Base-by-base conservation (phyloP, 2,329 filamentous ascomycete genomes). In the Corniculantispora saksenae region DNA sequence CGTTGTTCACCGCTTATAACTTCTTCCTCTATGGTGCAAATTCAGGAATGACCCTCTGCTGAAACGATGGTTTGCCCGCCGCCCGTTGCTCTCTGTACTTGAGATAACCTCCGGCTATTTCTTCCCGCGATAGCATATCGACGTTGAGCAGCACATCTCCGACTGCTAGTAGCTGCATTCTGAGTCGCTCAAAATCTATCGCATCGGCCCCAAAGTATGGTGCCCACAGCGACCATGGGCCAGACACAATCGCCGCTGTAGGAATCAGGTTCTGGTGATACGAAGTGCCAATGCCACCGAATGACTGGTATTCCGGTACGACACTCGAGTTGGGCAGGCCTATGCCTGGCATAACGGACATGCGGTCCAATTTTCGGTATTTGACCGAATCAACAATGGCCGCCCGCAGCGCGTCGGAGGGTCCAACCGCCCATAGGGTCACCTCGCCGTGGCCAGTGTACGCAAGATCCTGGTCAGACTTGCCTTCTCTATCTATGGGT, bases 151-250 rank as follows among this genome's bases (percentile, higher is more conserved):
- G 53, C 29, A 56, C 53, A 23, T 56, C 53, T 3, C 53, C 53
- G 27, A 27, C 53, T 9, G 48, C 48, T 2, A 51, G 48, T 29
- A 51, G 25, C 25, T 51, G 47, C 47, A 43, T 43, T 12, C 55
- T 7, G 7, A 58, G 55, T 9, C 55, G 55, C 15, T 58, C 40
- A 58, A 58, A 58, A 23, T 58, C 55, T 32, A 58, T 2, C 38
- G 55, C 55, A 10, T 58, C 55, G 21, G 55, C 38, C 10, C 55
- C 55, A 21, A 58, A 58, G 25, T 58, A 58, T 25, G 55, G 55
- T 15, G 55, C 55, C 55, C 55, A 58, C 21, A 58, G 55, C 38
- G 55, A 58, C 55, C 55, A 58, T 19, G 55, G 55, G 12, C 55
- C 55, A 13, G 55, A 47, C n/a, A 58, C 25, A 47, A 58, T 58